Percentiles rank a stretch among this genome's conserved stretches.
phyloP scores from a whole-genome alignment of 2,329 filamentous ascomycete genomes.

The Emergomyces orientalis region DNA sequence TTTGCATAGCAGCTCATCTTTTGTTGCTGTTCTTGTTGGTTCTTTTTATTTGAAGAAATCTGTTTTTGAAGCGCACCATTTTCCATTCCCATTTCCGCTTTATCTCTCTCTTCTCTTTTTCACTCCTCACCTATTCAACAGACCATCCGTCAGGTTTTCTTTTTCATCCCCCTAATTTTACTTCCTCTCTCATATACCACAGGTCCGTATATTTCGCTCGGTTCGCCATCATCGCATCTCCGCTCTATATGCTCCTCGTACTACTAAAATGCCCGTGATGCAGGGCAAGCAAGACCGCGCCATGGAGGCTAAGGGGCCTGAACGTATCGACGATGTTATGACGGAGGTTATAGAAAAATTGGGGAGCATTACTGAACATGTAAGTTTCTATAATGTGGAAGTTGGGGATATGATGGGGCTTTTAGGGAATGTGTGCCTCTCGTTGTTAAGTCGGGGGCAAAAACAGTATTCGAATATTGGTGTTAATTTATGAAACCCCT shows the following conservation, averaged over 20 bases:
- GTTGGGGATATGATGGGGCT: too few species aligned
- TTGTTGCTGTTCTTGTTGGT: not conserved
- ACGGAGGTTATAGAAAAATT: conserved; percentile 23
- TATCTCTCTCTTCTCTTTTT: too few species aligned
- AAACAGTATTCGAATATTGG: too few species aligned
- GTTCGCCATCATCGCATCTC: not conserved
- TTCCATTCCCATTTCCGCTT: not conserved
- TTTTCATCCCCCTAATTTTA: not conserved
- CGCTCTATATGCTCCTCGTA: not conserved
- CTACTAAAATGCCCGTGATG: not conserved
- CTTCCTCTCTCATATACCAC: not conserved
- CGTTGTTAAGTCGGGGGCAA: too few species aligned
- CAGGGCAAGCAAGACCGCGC: not conserved
- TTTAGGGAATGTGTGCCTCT: not conserved
- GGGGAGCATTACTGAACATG: conserved; percentile 22
- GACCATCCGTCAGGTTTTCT: not conserved
- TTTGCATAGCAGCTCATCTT: not conserved
- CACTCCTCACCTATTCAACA: not conserved
- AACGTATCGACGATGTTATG: conserved; percentile 24
- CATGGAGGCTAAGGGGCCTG: conserved; percentile 11
- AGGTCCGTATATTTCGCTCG: not conserved
- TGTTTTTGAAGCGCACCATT: not conserved
- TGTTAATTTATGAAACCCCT: not conserved
- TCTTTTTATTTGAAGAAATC: not conserved
- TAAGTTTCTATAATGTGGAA: conserved; percentile 13